These are phyloP conservation scores for Solanum piurae DNA, from an alignment of 257 asterid species.

Conservation along the genomic window DNA sequence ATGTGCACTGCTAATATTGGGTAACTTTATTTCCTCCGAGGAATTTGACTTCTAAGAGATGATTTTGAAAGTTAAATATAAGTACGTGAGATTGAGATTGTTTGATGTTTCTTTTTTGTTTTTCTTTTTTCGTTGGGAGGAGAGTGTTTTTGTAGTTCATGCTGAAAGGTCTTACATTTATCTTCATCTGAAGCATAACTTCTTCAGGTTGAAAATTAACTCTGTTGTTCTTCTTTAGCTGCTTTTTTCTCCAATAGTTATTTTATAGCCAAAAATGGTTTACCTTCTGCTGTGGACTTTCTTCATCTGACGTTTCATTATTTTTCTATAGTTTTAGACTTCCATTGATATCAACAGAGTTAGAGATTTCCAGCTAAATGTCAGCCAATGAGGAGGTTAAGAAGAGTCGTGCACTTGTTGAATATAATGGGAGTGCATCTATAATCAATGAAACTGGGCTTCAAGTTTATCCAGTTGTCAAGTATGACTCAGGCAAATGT, in stretches of 20 bases:
- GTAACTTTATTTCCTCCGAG: neutral
- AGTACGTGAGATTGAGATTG: neutral
- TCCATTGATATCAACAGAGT: neutral
- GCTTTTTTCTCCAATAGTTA: neutral
- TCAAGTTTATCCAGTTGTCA: slow-evolving; percentile 12
- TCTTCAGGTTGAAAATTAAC: neutral
- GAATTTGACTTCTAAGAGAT: too few relatives aligned
- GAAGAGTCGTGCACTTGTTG: slow-evolving; percentile 25
- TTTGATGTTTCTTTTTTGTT: neutral
- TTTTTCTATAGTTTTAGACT: neutral
- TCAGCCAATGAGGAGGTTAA: slow-evolving; percentile 12
- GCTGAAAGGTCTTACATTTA: neutral
- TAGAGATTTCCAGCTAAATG: neutral
- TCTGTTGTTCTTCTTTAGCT: neutral
- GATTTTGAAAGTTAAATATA: neutral
- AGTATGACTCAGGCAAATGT: slow-evolving; percentile 49
- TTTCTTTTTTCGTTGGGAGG: neutral
- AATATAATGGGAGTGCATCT: neutral
- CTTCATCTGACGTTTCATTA: neutral
- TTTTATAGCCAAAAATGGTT: neutral
- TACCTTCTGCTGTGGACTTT: neutral
- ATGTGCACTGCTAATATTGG: too few relatives aligned
- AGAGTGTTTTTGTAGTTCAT: neutral
- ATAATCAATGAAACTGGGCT: neutral
- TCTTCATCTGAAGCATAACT: neutral